A percentile compares a stretch with the other conserved stretches of the same genome.
Conservation (phyloP, 257 asterid genomes). For the Agastache rugosa region DNA sequence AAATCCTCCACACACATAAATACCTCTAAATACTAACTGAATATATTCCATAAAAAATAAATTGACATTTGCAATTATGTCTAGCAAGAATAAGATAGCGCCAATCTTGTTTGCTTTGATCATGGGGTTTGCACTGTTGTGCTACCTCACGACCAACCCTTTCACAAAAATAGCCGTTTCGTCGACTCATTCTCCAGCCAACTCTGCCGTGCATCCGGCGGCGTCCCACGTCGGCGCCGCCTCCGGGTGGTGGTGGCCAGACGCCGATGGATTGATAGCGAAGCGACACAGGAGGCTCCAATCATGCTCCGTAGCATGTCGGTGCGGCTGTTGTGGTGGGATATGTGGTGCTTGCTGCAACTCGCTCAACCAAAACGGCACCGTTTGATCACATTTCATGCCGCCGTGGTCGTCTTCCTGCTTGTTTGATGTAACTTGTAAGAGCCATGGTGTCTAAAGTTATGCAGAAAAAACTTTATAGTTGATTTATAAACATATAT, state of each 20-base stretch:
- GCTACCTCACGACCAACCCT: conserved; percentile 9
- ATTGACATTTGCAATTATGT: conserved; percentile 3
- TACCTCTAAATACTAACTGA: neutral
- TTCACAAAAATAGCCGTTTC: neutral
- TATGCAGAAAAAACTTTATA: too few species aligned
- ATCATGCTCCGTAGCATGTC: neutral
- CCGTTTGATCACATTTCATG: neutral
- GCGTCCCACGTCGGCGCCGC: neutral
- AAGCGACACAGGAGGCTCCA: conserved; percentile 39
- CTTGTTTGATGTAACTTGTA: neutral
- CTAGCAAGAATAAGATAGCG: conserved; percentile 1
- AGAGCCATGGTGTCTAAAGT: neutral
- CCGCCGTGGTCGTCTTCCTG: neutral
- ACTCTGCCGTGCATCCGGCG: neutral
- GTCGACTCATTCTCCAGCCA: neutral
- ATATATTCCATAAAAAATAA: neutral
- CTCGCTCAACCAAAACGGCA: neutral
- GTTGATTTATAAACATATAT: too few species aligned
- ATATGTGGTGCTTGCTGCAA: conserved; percentile 29
- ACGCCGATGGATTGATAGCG: conserved; percentile 4
- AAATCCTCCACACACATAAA: neutral
- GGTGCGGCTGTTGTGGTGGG: conserved; percentile 41
- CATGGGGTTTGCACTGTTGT: conserved; percentile 30
- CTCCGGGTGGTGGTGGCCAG: conserved; percentile 12
- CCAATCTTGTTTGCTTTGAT: conserved; percentile 14